Evolutionary conservation across 768 basidiomycete species (phyloP).

Genomic region (Xerocomus spinulosus): DNA sequence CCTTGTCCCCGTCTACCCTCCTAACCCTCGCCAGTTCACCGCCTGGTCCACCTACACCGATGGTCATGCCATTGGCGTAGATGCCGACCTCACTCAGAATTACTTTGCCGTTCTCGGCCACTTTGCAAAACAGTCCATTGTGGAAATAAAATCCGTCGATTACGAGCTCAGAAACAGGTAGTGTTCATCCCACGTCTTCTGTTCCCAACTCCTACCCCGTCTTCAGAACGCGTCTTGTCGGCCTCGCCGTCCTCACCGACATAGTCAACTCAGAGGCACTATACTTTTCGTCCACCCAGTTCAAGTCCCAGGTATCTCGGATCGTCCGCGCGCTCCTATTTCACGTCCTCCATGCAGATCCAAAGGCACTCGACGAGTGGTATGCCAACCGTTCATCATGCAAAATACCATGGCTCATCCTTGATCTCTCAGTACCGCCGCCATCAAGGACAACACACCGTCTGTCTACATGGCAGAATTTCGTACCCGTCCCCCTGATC

Average conservation of each 20-base stretch:
- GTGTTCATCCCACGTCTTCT: background rate
- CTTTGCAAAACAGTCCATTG: slow-evolving; percentile 60
- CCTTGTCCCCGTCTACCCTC: background rate
- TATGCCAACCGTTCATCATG: slow-evolving; percentile 27
- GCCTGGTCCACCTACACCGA: slow-evolving; percentile 93
- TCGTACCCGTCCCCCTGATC: slow-evolving; percentile 68
- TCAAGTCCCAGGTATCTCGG: slow-evolving; percentile 62
- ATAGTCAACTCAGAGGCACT: slow-evolving; percentile 82
- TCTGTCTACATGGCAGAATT: slow-evolving; percentile 85
- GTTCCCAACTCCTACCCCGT: background rate
- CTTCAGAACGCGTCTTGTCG: slow-evolving; percentile 75
- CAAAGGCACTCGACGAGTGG: slow-evolving; percentile 63
- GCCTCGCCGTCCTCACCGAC: slow-evolving; percentile 76
- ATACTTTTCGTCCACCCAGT: slow-evolving; percentile 67
- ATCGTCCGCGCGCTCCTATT: slow-evolving; percentile 70
- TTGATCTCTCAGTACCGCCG: slow-evolving; percentile 42
- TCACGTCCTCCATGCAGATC: slow-evolving; percentile 59
- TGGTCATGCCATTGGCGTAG: slow-evolving; percentile 76
- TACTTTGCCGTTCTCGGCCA: slow-evolving; percentile 65
- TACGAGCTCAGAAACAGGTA: slow-evolving; percentile 74
- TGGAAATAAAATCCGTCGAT: slow-evolving; percentile 47
- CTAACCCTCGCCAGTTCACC: slow-evolving; percentile 56
- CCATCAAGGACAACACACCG: slow-evolving; percentile 62
- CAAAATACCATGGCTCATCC: background rate
- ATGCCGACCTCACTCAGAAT: slow-evolving; percentile 59